A percentile compares a stretch with the other conserved stretches of the same genome.
phyloP scores from a whole-genome alignment of 495 filamentous ascomycete species.

The Hyphodiscus hymeniophilus region DNA sequence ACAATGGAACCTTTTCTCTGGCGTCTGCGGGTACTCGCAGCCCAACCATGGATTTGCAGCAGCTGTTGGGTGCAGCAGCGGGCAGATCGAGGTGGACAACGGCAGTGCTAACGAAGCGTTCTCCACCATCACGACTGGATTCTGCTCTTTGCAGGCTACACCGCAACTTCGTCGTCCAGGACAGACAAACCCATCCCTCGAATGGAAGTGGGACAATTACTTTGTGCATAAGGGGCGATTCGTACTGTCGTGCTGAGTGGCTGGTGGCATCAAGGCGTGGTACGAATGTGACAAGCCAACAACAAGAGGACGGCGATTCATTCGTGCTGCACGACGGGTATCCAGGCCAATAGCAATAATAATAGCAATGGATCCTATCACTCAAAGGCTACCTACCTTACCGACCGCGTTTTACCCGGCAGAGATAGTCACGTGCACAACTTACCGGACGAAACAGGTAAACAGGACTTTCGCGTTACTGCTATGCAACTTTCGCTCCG shows the following conservation, averaged over 20 bases:
- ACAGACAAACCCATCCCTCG: slow-evolving; percentile 5
- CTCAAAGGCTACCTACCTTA: too few relatives aligned
- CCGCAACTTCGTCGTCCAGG: slow-evolving; percentile 13
- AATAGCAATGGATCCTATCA: too few relatives aligned
- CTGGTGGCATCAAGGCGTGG: neutral
- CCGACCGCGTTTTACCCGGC: too few relatives aligned
- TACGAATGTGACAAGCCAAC: slow-evolving; percentile 5
- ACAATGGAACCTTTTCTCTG: neutral
- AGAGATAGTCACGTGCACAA: too few relatives aligned
- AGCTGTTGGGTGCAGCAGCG: neutral
- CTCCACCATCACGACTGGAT: neutral
- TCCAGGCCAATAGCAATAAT: too few relatives aligned
- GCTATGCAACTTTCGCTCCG: too few relatives aligned
- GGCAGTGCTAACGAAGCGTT: neutral
- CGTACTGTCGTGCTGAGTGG: neutral
- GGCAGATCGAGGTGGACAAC: neutral
- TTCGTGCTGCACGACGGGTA: neutral
- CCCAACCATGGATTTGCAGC: slow-evolving; percentile 1
- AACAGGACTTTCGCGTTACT: too few relatives aligned
- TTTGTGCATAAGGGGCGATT: slow-evolving; percentile 14
- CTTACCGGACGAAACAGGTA: too few relatives aligned
- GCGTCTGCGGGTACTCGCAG: neutral
- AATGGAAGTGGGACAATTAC: slow-evolving; percentile 12
- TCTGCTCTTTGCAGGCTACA: slow-evolving; percentile 6
- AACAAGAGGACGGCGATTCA: neutral